Conservation (phyloP, 257 asterid genomes). For the Solanum bulbocastanum region DNA sequence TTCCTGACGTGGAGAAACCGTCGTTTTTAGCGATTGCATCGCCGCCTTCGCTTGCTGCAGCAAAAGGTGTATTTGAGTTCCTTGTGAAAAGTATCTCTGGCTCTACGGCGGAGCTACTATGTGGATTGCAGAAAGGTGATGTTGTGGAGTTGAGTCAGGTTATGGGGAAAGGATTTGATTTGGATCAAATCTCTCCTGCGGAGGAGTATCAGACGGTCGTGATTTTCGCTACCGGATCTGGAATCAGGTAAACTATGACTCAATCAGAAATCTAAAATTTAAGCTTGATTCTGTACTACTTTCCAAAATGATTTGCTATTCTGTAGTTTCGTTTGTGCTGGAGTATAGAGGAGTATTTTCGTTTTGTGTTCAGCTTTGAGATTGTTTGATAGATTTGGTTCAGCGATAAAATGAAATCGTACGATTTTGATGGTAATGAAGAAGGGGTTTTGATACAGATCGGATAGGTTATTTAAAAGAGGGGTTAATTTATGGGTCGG, state of each 20-base stretch:
- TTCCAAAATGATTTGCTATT: no score
- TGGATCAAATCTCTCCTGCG: conserved; percentile 60
- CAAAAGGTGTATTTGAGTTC: conserved; percentile 65
- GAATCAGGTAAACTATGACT: conserved; percentile 47
- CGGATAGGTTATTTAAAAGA: no score
- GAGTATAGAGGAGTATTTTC: not conserved
- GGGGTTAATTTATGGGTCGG: no score
- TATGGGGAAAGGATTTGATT: conserved; percentile 72
- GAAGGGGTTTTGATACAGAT: no score
- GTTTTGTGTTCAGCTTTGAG: not conserved
- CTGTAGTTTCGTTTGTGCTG: not conserved
- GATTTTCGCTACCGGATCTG: conserved; percentile 92
- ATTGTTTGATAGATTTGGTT: not conserved
- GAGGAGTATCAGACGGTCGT: conserved; percentile 57
- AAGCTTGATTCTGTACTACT: not conserved
- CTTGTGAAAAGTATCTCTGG: conserved; percentile 64
- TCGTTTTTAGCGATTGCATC: conserved; percentile 71
- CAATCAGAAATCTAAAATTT: not conserved
- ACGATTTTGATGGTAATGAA: no score
- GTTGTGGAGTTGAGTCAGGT: conserved; percentile 62
- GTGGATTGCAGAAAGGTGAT: conserved; percentile 62
- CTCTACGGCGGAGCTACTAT: conserved; percentile 76
- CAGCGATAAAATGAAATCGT: not conserved
- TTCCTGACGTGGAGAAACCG: conserved; percentile 41
- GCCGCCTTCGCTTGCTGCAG: conserved; percentile 60